phyloP scores from a whole-genome alignment of 164 flowering plant genomes.

The Dillenia suffruticosa region DNA sequence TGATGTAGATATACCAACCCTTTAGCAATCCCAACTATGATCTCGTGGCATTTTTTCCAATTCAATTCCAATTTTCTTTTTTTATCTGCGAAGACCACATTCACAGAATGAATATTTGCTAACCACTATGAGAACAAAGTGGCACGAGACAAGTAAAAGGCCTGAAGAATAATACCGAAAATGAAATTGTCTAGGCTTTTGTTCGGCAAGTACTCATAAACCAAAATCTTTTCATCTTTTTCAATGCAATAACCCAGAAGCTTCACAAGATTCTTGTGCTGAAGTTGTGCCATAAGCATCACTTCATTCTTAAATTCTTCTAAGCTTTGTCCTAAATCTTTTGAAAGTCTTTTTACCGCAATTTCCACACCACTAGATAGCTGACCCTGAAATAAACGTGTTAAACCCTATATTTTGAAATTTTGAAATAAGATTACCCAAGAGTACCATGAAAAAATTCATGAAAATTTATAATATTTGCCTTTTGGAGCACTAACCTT shows the following conservation, averaged over 20 bases:
- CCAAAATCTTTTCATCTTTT: conserved; percentile 4
- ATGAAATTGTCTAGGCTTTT: conserved; percentile 4
- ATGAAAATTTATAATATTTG: too few species aligned
- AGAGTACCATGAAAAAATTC: too few species aligned
- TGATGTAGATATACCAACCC: conserved; percentile 1
- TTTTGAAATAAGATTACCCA: too few species aligned
- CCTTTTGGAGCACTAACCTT: too few species aligned
- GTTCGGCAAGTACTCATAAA: conserved; percentile 7
- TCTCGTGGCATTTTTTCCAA: not conserved
- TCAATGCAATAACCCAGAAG: conserved; percentile 4
- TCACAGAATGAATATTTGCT: not conserved
- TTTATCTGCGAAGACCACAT: not conserved
- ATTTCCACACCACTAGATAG: not conserved
- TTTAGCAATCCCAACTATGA: not conserved
- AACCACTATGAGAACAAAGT: not conserved
- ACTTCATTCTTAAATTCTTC: too few species aligned
- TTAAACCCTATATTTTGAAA: too few species aligned
- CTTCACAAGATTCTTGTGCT: conserved; percentile 7
- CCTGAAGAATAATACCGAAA: not conserved
- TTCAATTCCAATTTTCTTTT: not conserved
- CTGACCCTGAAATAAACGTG: not conserved
- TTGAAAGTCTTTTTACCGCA: not conserved
- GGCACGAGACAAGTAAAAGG: not conserved
- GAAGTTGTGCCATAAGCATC: not conserved
- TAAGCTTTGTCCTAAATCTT: not conserved